Base-by-base conservation (phyloP, 345 rosid genomes). In the Aquilaria malaccensis region DNA sequence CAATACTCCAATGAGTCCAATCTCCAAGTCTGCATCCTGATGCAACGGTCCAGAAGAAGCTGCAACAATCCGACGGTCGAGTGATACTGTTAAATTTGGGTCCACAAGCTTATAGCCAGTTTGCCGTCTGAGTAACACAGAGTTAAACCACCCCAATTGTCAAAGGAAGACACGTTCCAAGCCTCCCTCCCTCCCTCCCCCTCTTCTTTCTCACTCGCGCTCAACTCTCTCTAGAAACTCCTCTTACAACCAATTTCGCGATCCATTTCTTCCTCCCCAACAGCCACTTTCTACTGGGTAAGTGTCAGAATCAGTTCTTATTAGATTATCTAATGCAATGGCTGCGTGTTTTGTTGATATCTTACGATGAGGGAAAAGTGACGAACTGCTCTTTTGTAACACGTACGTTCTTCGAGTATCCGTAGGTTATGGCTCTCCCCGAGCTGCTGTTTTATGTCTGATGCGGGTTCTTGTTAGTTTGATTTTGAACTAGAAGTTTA, bases 121-220 rank as follows among this genome's bases (percentile, higher is more conserved):
- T n/a, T 52, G 4, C 55, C 15, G 55, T 52, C 15, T 14, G 22
- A 15, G 55, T 52, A 5, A n/a, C 10, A n/a, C 29, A 50, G 6
- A 52, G 29, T 31, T 48, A 49, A 13, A 6, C 30, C 13, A 46
- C 33, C 55, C 53, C 41, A 60, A 33, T 64, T 51, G 70, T 41
- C 54, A 49, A 50, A 37, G 49, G 12, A 45, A 57, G 63, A 68
- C 57, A 32, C 46, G 58, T 61, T 62, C 30, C 33, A 3, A 7
- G 47, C 59, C 37, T 29, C 52, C 31, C 2, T 53, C 13, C 45
- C 47, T 58, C 53, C 45, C 29, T 52, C 30, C 30, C 13, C 33
- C n/a, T 41, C 33, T 15, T 12, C 50, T 52, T 9, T 33, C 63
- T 33, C 56, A 58, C 50, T 51, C 52, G 62, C 61, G 33, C 43